Conservation (phyloP, 805 yeast genomes). For the Metschnikowia proteae region DNA sequence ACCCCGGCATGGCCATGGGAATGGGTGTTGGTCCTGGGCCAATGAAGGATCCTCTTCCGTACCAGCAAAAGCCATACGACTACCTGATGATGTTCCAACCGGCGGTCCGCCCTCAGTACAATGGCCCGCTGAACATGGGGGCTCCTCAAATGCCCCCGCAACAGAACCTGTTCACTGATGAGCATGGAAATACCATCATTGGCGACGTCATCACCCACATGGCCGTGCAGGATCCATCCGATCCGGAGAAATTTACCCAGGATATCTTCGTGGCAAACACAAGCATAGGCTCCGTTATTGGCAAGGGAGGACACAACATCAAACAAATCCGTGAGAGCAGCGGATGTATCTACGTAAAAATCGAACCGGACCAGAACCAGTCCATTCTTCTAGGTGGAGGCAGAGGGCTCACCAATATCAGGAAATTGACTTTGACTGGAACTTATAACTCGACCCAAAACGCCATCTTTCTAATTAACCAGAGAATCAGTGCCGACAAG, state of each 20-base stretch:
- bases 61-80: conserved; percentile 29
- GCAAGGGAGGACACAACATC: conserved; percentile 80
- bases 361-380: conserved; percentile 59
- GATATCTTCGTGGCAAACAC: conserved; percentile 73
- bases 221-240: conserved; percentile 31
- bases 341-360: conserved; percentile 68
- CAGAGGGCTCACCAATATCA: conserved; percentile 39
- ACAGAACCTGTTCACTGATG: conserved; percentile 38
- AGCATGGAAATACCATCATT: conserved; percentile 40
- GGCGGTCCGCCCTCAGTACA: conserved; percentile 28
- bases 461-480: conserved; percentile 69
- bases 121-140: conserved; percentile 14
- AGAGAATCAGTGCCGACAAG: conserved; percentile 65
- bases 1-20: conserved; percentile 11
- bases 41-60: conserved; percentile 9
- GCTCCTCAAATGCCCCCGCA: conserved; percentile 18
- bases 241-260: conserved; percentile 55
- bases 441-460: conserved; percentile 63
- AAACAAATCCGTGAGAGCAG: conserved; percentile 71
- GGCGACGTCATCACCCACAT: conserved; percentile 43
- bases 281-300: conserved; percentile 80
- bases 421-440: conserved; percentile 68
- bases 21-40: conserved; percentile 11
- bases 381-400: conserved; percentile 44
- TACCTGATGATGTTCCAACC: conserved; percentile 42